phyloP scores from a whole-genome alignment of 139 green algal genomes.

The Spirogloea muscicola region DNA sequence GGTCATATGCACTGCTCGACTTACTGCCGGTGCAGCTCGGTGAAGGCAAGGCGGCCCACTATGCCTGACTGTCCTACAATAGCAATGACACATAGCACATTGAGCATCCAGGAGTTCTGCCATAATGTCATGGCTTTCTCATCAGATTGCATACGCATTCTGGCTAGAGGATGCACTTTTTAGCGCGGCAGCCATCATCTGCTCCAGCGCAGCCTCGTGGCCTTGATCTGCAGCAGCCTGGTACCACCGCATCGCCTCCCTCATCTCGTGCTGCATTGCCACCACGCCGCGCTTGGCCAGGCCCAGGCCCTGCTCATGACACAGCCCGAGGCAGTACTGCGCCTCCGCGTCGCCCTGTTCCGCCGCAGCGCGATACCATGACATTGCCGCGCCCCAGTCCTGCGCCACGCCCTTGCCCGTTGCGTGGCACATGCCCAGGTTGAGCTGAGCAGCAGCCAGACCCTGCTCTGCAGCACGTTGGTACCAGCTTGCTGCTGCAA shows the following conservation, averaged over 20 bases:
- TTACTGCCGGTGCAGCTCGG: no score
- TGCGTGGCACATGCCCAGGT: slow-evolving; percentile 22
- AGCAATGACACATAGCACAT: no score
- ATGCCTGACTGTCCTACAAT: no score
- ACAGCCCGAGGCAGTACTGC: slow-evolving; percentile 5
- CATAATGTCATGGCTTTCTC: no score
- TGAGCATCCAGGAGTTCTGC: no score
- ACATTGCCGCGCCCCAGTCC: slow-evolving; percentile 4
- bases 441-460: slow-evolving; percentile 7
- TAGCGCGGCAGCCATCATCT: no score
- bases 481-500: not conserved
- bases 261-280: not conserved
- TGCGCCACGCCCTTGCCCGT: slow-evolving; percentile 13
- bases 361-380: slow-evolving; percentile 23
- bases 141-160: no score
- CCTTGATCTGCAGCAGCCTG: not conserved
- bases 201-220: slow-evolving; percentile 11
- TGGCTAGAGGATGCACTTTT: no score
- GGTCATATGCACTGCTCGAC: no score
- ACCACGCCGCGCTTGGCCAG: not conserved
- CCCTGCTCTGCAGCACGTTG: slow-evolving; percentile 28
- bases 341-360: slow-evolving; percentile 3
- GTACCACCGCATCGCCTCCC: slow-evolving; percentile 11
- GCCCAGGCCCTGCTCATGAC: slow-evolving; percentile 9
- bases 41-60: no score